These are phyloP conservation scores for Lactarius indigo DNA, from an alignment of 768 basidiomycete species.

Conservation along the genomic window DNA sequence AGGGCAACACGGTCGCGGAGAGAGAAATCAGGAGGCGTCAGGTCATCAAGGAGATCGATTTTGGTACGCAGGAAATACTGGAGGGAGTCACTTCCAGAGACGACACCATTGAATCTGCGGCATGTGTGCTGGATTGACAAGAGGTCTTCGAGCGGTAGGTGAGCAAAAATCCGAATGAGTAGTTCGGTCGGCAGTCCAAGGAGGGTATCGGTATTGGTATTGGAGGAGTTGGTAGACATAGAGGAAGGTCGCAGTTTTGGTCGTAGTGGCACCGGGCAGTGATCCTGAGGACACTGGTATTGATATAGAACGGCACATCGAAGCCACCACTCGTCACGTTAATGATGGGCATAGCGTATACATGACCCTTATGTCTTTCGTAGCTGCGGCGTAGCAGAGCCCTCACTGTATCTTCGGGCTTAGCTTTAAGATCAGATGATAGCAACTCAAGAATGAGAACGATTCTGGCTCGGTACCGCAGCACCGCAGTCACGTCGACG, in stretches of 20 bases:
- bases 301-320: background rate
- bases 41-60: background rate
- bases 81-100: background rate
- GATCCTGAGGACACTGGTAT: background rate
- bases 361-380: background rate
- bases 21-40: background rate
- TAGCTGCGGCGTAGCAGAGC: background rate
- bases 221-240: background rate
- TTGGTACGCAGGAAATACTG: background rate
- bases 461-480: background rate
- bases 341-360: background rate
- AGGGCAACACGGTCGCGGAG: background rate
- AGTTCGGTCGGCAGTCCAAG: background rate
- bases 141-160: background rate
- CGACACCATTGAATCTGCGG: background rate
- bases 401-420: background rate
- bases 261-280: background rate
- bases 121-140: conserved; percentile 3
- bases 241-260: too few species aligned
- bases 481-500: background rate
- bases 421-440: background rate
- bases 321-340: background rate
- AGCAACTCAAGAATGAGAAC: background rate
- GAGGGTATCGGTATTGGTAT: too few species aligned
- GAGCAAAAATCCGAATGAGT: background rate